A percentile compares a stretch with the other conserved stretches of the same genome.
Conservation (phyloP, 345 rosid genomes). For the Gossypioides kirkii region DNA sequence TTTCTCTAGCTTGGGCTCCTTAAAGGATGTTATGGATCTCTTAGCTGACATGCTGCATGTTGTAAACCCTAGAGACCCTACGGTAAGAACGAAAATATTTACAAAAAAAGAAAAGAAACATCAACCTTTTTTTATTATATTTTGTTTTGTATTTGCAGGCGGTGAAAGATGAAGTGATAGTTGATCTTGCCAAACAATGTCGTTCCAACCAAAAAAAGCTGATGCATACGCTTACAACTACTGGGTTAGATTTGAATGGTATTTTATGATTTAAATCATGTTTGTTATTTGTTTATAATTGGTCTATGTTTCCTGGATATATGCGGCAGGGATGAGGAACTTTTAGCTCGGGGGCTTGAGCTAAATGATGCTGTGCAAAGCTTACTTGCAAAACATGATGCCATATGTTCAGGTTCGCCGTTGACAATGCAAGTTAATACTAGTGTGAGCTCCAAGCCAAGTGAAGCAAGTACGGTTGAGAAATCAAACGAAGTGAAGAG, state of each 20-base stretch:
- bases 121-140: background rate
- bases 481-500: background rate
- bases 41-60: constrained; percentile 91
- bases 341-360: constrained; percentile 82
- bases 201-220: constrained; percentile 84
- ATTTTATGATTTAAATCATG: background rate
- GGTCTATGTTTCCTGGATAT: background rate
- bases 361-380: constrained; percentile 75
- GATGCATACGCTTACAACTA: constrained; percentile 88
- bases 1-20: constrained; percentile 70
- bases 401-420: background rate
- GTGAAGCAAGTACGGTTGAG: background rate
- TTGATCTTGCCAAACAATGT: constrained; percentile 74
- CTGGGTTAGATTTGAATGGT: constrained; percentile 53
- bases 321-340: constrained; percentile 76
- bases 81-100: constrained; percentile 37
- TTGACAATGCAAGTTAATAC: background rate
- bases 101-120: too few species aligned
- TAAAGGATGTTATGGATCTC: constrained; percentile 78
- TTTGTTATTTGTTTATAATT: too few species aligned
- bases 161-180: constrained; percentile 85
- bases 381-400: constrained; percentile 78
- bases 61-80: constrained; percentile 61
- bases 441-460: background rate
- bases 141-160: constrained; percentile 42